These are phyloP conservation scores for Hypoxylon fuscum DNA, from an alignment of 495 filamentous ascomycete species.

Conservation along the genomic window DNA sequence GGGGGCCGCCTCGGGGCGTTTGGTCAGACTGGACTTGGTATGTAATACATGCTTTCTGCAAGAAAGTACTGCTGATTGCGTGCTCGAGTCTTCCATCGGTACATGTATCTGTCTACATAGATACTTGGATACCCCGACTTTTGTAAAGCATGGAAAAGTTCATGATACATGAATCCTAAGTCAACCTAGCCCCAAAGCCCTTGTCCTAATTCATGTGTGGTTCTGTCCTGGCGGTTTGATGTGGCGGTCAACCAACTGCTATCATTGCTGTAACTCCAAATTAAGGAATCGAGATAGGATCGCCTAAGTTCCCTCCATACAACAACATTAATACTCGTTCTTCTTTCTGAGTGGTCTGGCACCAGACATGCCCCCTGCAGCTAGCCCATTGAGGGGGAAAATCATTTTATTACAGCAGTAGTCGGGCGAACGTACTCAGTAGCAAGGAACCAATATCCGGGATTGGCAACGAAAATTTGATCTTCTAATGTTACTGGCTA, in stretches of 20 bases:
- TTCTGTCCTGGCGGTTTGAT: conserved; percentile 13
- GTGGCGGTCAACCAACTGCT: conserved; percentile 35
- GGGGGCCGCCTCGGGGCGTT: conserved; percentile 25
- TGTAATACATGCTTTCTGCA: no score
- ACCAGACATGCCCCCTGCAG: conserved; percentile 7
- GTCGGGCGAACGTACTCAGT: conserved; percentile 27
- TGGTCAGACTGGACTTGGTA: conserved; percentile 15
- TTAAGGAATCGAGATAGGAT: conserved; percentile 22
- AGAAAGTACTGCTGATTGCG: conserved; percentile 28
- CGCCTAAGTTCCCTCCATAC: conserved; percentile 22
- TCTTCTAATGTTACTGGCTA: conserved; percentile 11
- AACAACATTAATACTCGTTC: conserved; percentile 8
- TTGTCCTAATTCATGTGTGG: conserved; percentile 28
- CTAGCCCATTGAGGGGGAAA: conserved; percentile 13
- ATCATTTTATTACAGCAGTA: conserved; percentile 11
- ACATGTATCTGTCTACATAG: no score
- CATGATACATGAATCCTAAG: conserved; percentile 21
- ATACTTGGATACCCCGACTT: conserved; percentile 18
- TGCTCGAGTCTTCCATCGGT: conserved; percentile 20
- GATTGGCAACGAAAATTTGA: conserved; percentile 14
- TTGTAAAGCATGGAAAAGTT: conserved; percentile 12
- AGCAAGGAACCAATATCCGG: conserved; percentile 13
- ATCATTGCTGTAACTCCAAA: conserved; percentile 8
- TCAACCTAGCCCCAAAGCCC: conserved; percentile 12
- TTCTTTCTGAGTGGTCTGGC: conserved; percentile 17